Percentiles rank a stretch among this genome's conserved stretches.
These are phyloP conservation scores for Verticillium longisporum DNA, from an alignment of 2,329 filamentous ascomycete species.

Conservation along the genomic window DNA sequence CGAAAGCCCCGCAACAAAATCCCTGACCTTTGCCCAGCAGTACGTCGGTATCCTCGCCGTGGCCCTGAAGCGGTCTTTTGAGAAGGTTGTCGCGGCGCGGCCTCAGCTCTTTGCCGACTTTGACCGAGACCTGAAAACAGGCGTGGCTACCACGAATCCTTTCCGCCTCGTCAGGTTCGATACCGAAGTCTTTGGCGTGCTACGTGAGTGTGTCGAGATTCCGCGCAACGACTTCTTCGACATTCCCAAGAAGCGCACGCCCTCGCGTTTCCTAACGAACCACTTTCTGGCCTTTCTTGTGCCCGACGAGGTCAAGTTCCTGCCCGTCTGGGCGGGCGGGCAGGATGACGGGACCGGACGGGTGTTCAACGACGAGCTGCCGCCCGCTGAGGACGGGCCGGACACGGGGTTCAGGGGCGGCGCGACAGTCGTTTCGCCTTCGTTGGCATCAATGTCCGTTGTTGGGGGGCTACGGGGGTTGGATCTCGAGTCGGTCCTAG, in stretches of 20 bases:
- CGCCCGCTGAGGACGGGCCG: constrained; percentile 35
- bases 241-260: constrained; percentile 22
- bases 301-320: constrained; percentile 52
- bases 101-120: background rate
- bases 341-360: constrained; percentile 43
- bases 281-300: constrained; percentile 46
- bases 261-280: constrained; percentile 23
- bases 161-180: constrained; percentile 4
- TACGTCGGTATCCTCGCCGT: background rate
- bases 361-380: constrained; percentile 35
- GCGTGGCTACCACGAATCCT: background rate
- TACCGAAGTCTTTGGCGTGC: background rate
- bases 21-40: background rate
- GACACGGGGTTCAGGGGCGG: constrained; percentile 23
- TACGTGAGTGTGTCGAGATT: background rate
- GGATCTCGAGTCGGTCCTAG: constrained; percentile 12
- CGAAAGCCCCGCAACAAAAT: background rate
- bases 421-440: background rate
- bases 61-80: background rate
- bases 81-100: background rate
- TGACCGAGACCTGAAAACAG: background rate
- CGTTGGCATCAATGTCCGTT: constrained; percentile 17
- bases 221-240: constrained; percentile 16
- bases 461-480: constrained; percentile 26
- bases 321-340: constrained; percentile 60